A percentile compares a stretch with the other conserved stretches of the same genome.
Conservation (phyloP, 768 basidiomycete species). For the Boletus sp. region DNA sequence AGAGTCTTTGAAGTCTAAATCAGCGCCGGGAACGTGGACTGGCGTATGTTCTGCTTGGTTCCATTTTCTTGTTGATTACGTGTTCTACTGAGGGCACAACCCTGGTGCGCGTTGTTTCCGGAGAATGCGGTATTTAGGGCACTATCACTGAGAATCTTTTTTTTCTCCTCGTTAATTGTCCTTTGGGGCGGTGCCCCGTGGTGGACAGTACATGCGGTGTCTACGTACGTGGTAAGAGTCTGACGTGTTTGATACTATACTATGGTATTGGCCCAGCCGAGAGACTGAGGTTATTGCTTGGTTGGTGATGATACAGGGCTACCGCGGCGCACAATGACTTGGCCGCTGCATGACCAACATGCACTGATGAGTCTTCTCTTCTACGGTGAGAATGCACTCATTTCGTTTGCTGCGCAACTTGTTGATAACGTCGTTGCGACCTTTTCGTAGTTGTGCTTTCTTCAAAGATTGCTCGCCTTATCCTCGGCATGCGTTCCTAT, state of each 20-base stretch:
- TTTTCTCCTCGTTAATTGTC: too few relatives aligned
- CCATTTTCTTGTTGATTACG: not conserved
- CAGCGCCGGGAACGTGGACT: not conserved
- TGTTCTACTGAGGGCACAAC: too few relatives aligned
- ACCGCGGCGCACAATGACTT: too few relatives aligned
- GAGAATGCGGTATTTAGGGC: not conserved
- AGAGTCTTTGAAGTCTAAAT: constrained; percentile 9
- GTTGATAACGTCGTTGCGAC: not conserved
- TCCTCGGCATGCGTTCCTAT: not conserved
- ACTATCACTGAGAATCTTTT: too few relatives aligned
- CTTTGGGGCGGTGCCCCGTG: too few relatives aligned
- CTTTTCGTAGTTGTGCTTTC: not conserved
- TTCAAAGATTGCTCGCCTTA: not conserved
- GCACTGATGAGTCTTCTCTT: not conserved
- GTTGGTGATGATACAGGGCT: too few relatives aligned
- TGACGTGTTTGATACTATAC: too few relatives aligned
- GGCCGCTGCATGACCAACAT: not conserved
- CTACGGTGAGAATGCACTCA: not conserved
- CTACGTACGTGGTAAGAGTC: too few relatives aligned
- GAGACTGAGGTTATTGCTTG: too few relatives aligned
- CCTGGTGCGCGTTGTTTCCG: not conserved
- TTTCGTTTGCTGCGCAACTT: not conserved
- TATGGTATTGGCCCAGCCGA: too few relatives aligned
- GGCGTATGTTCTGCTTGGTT: not conserved
- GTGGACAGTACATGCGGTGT: too few relatives aligned